These are phyloP conservation scores for Pouteria glomerata DNA, from an alignment of 148 eudicot genomes.

Conservation along the genomic window DNA sequence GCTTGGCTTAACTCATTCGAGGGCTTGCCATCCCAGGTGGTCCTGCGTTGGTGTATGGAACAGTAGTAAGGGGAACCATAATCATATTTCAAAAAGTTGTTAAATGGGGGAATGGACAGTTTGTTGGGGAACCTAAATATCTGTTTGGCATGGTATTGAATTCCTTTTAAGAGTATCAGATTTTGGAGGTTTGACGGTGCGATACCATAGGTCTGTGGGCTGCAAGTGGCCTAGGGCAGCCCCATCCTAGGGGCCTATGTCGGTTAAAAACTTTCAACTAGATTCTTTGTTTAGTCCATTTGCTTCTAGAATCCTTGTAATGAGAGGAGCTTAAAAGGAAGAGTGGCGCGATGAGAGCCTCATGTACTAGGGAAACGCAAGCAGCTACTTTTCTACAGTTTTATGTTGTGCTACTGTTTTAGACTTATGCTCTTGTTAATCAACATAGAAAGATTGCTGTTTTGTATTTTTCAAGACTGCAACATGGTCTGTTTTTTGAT, in stretches of 20 bases:
- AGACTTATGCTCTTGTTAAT: not conserved
- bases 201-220: slow-evolving; percentile 8
- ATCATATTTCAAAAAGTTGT: not conserved
- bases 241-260: not conserved
- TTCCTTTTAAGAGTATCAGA: slow-evolving; percentile 3
- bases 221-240: slow-evolving; percentile 15
- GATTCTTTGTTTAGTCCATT: not conserved
- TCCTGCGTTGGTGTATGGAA: not conserved
- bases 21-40: not conserved
- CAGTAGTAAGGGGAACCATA: not conserved
- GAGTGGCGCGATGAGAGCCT: not conserved
- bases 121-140: not conserved
- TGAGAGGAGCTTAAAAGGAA: not conserved
- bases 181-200: slow-evolving; percentile 1
- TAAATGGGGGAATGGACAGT: not conserved
- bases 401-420: not conserved
- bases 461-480: not conserved
- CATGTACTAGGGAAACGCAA: not conserved
- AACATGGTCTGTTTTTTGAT: not conserved
- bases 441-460: not conserved
- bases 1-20: too few species aligned
- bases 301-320: not conserved
- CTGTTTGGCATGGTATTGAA: not conserved
- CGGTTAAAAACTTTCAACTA: slow-evolving; percentile 9
- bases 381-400: too few species aligned